A percentile compares a stretch with the other conserved stretches of the same genome.
phyloP scores from a whole-genome alignment of 495 filamentous ascomycete genomes.

The Hyphodiscus hymeniophilus region DNA sequence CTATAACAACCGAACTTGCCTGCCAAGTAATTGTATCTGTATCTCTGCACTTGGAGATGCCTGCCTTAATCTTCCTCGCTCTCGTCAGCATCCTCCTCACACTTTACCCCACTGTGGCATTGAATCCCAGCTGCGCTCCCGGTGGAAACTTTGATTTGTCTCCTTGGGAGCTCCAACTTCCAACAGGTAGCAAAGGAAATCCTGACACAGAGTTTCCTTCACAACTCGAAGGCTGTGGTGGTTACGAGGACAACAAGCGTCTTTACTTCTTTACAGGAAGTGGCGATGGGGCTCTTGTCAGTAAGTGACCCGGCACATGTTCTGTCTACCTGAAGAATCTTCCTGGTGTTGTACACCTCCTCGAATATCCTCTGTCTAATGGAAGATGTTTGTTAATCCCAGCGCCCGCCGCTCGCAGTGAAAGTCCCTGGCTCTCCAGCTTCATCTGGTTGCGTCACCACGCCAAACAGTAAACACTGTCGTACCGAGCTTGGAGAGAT shows the following conservation, averaged over 20 bases:
- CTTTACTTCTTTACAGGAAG: slow-evolving; percentile 30
- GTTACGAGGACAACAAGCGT: slow-evolving; percentile 6
- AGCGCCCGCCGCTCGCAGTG: neutral
- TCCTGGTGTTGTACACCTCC: no score
- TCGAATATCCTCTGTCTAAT: no score
- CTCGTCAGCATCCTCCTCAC: neutral
- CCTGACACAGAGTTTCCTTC: slow-evolving; percentile 22
- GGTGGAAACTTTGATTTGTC: slow-evolving; percentile 21
- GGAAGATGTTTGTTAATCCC: no score
- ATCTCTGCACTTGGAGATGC: neutral
- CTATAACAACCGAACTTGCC: no score
- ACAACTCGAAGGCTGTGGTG: slow-evolving; percentile 26
- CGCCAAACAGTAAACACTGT: slow-evolving; percentile 33
- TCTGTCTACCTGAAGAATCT: no score
- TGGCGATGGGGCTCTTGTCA: slow-evolving; percentile 25
- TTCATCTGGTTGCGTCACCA: slow-evolving; percentile 29
- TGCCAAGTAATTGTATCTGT: no score
- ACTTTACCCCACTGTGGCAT: neutral
- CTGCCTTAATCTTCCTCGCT: neutral
- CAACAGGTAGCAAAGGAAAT: slow-evolving; percentile 24
- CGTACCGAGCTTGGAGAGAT: slow-evolving; percentile 34
- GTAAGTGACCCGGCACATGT: no score
- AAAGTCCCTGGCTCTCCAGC: slow-evolving; percentile 10
- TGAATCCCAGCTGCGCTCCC: neutral
- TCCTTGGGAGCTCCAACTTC: slow-evolving; percentile 30